Evolutionary conservation across 352 stramenopile genomes (phyloP).

Genomic region (Globisporangium sylvaticum): DNA sequence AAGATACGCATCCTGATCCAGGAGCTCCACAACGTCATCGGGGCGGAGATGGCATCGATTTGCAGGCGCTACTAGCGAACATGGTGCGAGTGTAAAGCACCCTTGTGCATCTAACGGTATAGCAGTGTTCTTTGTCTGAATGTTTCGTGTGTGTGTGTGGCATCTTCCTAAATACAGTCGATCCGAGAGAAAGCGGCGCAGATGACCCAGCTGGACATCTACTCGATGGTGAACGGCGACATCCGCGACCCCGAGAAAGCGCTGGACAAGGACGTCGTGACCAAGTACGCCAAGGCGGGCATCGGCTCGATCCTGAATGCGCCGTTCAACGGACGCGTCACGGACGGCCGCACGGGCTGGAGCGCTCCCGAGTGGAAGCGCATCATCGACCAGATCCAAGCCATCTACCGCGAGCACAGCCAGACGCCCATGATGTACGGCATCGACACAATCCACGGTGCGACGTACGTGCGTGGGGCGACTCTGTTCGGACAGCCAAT

Average conservation of each 20-base stretch:
- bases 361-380: slow-evolving; percentile 61
- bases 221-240: slow-evolving; percentile 70
- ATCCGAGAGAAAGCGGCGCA: slow-evolving; percentile 72
- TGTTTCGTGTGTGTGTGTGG: background rate
- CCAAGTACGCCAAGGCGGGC: slow-evolving; percentile 60
- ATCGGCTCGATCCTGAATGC: slow-evolving; percentile 89
- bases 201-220: slow-evolving; percentile 91
- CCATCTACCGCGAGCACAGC: slow-evolving; percentile 56
- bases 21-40: background rate
- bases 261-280: slow-evolving; percentile 45
- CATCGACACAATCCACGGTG: slow-evolving; percentile 89
- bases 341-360: slow-evolving; percentile 52
- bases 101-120: background rate
- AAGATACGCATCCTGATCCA: background rate
- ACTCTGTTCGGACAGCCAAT: slow-evolving; percentile 87
- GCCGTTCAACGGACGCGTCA: slow-evolving; percentile 43
- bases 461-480: slow-evolving; percentile 83
- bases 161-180: slow-evolving; percentile 21
- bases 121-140: background rate
- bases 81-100: slow-evolving; percentile 8
- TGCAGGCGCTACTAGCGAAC: slow-evolving; percentile 10
- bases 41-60: background rate
- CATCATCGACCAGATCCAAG: slow-evolving; percentile 69
- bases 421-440: slow-evolving; percentile 79
- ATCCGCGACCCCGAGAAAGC: slow-evolving; percentile 38